phyloP scores from a whole-genome alignment of 805 yeast species.

The Huiozyma sinensis region DNA sequence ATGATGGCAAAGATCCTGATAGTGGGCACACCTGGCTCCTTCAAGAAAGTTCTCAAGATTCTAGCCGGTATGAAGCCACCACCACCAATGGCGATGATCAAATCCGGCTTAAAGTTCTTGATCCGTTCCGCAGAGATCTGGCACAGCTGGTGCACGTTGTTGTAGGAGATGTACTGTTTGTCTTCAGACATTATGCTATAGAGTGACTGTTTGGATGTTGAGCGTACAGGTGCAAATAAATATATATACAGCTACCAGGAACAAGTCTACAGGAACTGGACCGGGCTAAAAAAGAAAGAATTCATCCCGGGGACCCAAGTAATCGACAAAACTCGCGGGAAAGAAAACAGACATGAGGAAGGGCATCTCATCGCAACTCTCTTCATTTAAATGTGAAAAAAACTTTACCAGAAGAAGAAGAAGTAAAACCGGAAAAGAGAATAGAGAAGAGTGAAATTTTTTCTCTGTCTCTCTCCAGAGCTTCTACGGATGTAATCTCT shows the following conservation, averaged over 20 bases:
- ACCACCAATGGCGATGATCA: conserved; percentile 92
- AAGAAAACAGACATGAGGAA: too few relatives aligned
- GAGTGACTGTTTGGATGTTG: not conserved
- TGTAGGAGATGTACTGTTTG: conserved; percentile 69
- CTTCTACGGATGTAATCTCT: too few relatives aligned
- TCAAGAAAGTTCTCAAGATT: conserved; percentile 84
- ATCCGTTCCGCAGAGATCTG: conserved; percentile 52
- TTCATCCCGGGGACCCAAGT: too few relatives aligned
- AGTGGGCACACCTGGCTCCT: conserved; percentile 78
- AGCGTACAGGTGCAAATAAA: not conserved
- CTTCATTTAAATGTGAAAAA: too few relatives aligned
- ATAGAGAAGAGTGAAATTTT: too few relatives aligned
- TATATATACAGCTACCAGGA: not conserved
- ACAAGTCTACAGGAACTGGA: not conserved
- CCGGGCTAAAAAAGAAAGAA: too few relatives aligned
- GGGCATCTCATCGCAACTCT: too few relatives aligned
- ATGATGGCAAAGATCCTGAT: conserved; percentile 93
- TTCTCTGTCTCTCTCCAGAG: too few relatives aligned
- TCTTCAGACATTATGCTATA: conserved; percentile 22
- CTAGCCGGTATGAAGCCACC: conserved; percentile 98
- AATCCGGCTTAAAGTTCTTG: conserved; percentile 69
- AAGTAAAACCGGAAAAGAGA: too few relatives aligned
- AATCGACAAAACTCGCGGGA: too few relatives aligned
- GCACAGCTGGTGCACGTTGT: conserved; percentile 68
- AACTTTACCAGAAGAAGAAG: too few relatives aligned